Evolutionary conservation across 23 red algal species (phyloP).

Genomic region (Gracilaria domingensis): DNA sequence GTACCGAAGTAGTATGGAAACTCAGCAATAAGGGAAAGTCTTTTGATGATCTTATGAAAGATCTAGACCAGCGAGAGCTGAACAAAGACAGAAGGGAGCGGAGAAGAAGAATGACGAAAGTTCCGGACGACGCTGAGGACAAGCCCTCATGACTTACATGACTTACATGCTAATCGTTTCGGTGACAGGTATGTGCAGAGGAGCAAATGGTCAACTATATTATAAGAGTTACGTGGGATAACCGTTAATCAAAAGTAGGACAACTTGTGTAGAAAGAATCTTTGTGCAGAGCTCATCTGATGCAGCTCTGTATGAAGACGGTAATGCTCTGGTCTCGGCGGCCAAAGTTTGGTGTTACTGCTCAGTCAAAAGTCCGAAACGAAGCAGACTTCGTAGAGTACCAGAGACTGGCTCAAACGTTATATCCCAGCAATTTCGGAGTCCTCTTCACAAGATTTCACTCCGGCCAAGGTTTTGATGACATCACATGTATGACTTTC

Average conservation of each 20-base stretch:
- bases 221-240: no score
- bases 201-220: no score
- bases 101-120: neutral
- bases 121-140: neutral
- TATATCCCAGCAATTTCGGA: neutral
- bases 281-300: no score
- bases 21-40: constrained; percentile 50
- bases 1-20: constrained; percentile 47
- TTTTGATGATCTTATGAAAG: constrained; percentile 63
- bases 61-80: constrained; percentile 1
- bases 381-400: neutral
- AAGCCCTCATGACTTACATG: neutral
- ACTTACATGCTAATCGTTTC: no score
- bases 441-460: constrained; percentile 22
- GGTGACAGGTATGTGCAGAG: no score
- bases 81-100: neutral
- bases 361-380: no score
- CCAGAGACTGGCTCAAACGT: neutral
- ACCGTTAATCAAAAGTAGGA: no score
- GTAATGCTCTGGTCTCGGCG: neutral
- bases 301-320: neutral
- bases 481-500: constrained; percentile 20
- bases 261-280: no score
- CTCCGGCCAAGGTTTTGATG: neutral
- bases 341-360: neutral